phyloP scores from a whole-genome alignment of 73 alveolate species.

The Paraurostyla sp. region DNA sequence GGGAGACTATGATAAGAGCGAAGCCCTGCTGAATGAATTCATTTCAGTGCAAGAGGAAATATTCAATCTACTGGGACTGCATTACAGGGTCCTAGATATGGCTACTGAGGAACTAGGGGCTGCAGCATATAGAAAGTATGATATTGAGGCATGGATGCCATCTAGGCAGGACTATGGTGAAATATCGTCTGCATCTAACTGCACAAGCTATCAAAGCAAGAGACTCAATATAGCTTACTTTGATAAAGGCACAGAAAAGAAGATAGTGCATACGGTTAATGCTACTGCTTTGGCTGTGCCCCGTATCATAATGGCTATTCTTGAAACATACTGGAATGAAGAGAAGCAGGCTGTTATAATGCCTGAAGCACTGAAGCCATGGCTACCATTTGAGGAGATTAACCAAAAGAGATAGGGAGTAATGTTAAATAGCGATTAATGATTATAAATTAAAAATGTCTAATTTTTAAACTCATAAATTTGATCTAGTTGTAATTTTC shows the following conservation, averaged over 20 bases:
- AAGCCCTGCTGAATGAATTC: slow-evolving; percentile 88
- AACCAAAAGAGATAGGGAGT: slow-evolving; percentile 10
- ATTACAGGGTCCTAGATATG: slow-evolving; percentile 90
- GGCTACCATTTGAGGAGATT: slow-evolving; percentile 31
- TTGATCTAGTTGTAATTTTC: neutral
- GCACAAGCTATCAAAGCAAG: slow-evolving; percentile 83
- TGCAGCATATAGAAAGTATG: slow-evolving; percentile 89
- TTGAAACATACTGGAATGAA: slow-evolving; percentile 79
- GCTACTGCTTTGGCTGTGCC: slow-evolving; percentile 94
- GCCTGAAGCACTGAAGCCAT: slow-evolving; percentile 64
- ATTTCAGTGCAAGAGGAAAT: slow-evolving; percentile 76
- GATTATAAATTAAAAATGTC: slow-evolving; percentile 1
- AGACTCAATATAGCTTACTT: slow-evolving; percentile 63
- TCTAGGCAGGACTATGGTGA: slow-evolving; percentile 90
- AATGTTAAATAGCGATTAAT: neutral
- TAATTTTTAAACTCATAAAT: slow-evolving; percentile 37
- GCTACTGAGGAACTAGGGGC: slow-evolving; percentile 91
- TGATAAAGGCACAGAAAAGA: slow-evolving; percentile 44
- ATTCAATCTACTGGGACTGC: slow-evolving; percentile 75
- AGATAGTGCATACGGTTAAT: slow-evolving; percentile 84
- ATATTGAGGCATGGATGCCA: slow-evolving; percentile 94
- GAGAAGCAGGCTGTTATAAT: slow-evolving; percentile 71
- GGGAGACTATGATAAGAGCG: slow-evolving; percentile 73
- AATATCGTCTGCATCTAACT: slow-evolving; percentile 83
- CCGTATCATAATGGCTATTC: slow-evolving; percentile 81